These are phyloP conservation scores for Artemisia annua DNA, from an alignment of 129 eudicot genomes.

Conservation along the genomic window DNA sequence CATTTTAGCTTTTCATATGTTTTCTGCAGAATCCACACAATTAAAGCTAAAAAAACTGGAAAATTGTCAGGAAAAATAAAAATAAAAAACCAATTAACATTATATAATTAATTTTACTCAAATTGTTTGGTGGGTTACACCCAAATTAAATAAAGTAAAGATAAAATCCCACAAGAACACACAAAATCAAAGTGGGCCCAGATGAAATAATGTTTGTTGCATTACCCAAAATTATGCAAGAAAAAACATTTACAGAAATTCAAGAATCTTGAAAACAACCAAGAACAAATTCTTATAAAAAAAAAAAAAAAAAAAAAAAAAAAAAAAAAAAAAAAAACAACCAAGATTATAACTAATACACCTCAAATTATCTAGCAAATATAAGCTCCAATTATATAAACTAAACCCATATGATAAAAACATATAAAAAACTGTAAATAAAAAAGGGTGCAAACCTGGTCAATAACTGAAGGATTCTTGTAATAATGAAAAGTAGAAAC, in stretches of 20 bases:
- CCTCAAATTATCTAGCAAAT: background rate
- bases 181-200: too few relatives aligned
- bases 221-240: slow-evolving; percentile 14
- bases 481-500: slow-evolving; percentile 77
- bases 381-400: too few relatives aligned
- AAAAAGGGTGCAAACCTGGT: slow-evolving; percentile 51
- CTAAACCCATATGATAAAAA: background rate
- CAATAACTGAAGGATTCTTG: slow-evolving; percentile 78
- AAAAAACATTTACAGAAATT: slow-evolving; percentile 4
- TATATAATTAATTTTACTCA: too few relatives aligned
- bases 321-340: background rate
- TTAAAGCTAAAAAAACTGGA: too few relatives aligned
- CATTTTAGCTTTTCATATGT: background rate
- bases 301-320: background rate
- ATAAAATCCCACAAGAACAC: too few relatives aligned
- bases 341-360: background rate
- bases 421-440: background rate
- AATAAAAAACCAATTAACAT: too few relatives aligned
- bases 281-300: background rate
- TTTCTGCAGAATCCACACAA: too few relatives aligned
- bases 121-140: too few relatives aligned
- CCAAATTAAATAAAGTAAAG: too few relatives aligned
- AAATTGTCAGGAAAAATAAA: too few relatives aligned
- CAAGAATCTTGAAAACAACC: background rate
- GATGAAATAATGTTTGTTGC: slow-evolving; percentile 6